Evolutionary conservation across 257 asterid species (phyloP).

Genomic region (Przewalskia tangutica): DNA sequence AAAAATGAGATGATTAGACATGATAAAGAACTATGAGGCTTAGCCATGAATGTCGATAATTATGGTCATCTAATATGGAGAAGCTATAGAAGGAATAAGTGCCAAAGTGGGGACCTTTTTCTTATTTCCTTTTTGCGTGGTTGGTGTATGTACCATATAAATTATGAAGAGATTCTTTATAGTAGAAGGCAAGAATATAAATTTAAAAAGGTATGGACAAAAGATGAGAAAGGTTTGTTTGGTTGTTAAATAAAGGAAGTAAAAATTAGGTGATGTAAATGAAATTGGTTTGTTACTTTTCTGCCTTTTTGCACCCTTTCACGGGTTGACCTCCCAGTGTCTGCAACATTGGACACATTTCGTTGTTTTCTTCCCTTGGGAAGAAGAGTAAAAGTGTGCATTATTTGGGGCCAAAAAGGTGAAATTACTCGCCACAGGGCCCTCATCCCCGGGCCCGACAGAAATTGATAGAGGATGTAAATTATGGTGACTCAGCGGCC

Average conservation of each 20-base stretch:
- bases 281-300: not conserved
- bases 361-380: not conserved
- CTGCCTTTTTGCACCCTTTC: not conserved
- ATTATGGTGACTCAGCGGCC: too few species aligned
- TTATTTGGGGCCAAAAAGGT: too few species aligned
- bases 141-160: not conserved
- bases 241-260: not conserved
- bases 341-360: not conserved
- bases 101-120: not conserved
- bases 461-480: too few species aligned
- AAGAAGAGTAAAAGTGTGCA: not conserved
- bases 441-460: too few species aligned
- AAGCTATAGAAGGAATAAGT: not conserved
- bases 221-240: not conserved
- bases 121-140: not conserved
- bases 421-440: too few species aligned
- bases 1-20: not conserved
- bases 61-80: not conserved
- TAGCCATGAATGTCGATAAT: slow-evolving; percentile 9
- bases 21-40: not conserved
- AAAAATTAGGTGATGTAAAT: not conserved
- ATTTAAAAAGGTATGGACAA: not conserved
- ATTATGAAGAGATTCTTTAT: not conserved
- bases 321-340: not conserved
- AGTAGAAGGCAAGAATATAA: not conserved